Conservation (phyloP, 2,329 filamentous ascomycete species). For the Sarocladiaceae sp. region DNA sequence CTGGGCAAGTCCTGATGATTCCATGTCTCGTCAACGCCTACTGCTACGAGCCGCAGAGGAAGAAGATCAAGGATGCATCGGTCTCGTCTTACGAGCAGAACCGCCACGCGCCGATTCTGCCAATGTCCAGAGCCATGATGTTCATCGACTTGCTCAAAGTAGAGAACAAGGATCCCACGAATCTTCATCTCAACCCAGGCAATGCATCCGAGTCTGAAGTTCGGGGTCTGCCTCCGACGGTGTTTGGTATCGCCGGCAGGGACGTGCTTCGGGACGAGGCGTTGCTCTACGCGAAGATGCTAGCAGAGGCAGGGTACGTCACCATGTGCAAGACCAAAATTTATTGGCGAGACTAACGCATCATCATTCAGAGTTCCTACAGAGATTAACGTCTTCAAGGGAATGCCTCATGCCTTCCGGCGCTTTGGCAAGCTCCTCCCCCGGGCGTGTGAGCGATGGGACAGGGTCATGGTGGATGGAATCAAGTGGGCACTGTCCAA, state of each 20-base stretch:
- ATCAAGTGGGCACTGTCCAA: constrained; percentile 34
- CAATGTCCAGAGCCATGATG: constrained; percentile 19
- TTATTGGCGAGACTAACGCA: neutral
- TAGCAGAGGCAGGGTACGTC: constrained; percentile 36
- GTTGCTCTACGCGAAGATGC: constrained; percentile 35
- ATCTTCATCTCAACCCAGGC: constrained; percentile 31
- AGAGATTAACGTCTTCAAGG: constrained; percentile 40
- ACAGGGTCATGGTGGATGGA: constrained; percentile 34
- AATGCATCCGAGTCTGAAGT: constrained; percentile 19
- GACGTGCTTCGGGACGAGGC: constrained; percentile 45
- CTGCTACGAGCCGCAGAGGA: constrained; percentile 20
- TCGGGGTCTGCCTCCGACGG: constrained; percentile 34
- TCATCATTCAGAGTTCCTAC: constrained; percentile 36
- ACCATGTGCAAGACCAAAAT: neutral
- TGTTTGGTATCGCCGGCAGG: constrained; percentile 37
- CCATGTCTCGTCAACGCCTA: constrained; percentile 29
- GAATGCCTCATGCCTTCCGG: constrained; percentile 45
- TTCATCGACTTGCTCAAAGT: constrained; percentile 24
- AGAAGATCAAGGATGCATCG: constrained; percentile 27
- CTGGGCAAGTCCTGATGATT: constrained; percentile 47
- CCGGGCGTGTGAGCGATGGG: constrained; percentile 34
- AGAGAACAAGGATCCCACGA: constrained; percentile 17
- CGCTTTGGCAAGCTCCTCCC: constrained; percentile 25
- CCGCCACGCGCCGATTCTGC: constrained; percentile 42
- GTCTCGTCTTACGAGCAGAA: constrained; percentile 39